These are phyloP conservation scores for Scedosporium dehoogii DNA, from an alignment of 2,329 filamentous ascomycete genomes.

Conservation along the genomic window DNA sequence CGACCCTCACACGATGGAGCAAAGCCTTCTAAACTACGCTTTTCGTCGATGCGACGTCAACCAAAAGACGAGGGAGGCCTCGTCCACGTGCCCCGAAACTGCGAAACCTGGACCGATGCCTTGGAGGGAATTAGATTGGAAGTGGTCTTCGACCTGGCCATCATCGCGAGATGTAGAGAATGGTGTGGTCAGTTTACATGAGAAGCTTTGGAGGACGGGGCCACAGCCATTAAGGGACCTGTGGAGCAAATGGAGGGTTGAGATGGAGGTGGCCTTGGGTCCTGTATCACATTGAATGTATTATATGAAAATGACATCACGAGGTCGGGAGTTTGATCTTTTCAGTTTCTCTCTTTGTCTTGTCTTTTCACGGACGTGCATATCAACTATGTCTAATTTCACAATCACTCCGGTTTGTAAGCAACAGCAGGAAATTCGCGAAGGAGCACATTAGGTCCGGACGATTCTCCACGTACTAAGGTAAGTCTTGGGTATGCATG, in stretches of 20 bases:
- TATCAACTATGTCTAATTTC: too few relatives aligned
- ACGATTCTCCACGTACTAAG: too few relatives aligned
- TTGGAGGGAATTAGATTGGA: constrained; percentile 25
- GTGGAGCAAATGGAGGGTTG: constrained; percentile 4
- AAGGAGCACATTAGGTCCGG: too few relatives aligned
- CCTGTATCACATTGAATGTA: neutral
- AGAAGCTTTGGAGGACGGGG: constrained; percentile 23
- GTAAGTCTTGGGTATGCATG: too few relatives aligned
- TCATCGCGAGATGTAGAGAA: constrained; percentile 20
- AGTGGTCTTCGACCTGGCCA: constrained; percentile 29
- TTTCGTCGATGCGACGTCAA: constrained; percentile 18
- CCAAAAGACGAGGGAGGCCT: neutral
- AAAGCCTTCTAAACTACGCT: constrained; percentile 33
- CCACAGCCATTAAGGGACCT: constrained; percentile 7
- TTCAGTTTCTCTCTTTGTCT: too few relatives aligned
- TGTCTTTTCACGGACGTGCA: too few relatives aligned
- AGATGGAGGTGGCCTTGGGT: constrained; percentile 1
- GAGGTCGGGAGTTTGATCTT: too few relatives aligned
- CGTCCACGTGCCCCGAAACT: neutral
- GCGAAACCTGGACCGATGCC: constrained; percentile 25
- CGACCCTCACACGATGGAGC: constrained; percentile 27
- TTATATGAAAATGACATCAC: too few relatives aligned
- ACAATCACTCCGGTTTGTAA: too few relatives aligned
- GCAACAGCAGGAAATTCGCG: too few relatives aligned
- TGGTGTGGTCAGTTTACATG: constrained; percentile 25